Percentiles rank a stretch among this genome's conserved stretches.
These are phyloP conservation scores for Suhomyces bribrorum DNA, from an alignment of 1,139 yeast species.

Conservation along the genomic window DNA sequence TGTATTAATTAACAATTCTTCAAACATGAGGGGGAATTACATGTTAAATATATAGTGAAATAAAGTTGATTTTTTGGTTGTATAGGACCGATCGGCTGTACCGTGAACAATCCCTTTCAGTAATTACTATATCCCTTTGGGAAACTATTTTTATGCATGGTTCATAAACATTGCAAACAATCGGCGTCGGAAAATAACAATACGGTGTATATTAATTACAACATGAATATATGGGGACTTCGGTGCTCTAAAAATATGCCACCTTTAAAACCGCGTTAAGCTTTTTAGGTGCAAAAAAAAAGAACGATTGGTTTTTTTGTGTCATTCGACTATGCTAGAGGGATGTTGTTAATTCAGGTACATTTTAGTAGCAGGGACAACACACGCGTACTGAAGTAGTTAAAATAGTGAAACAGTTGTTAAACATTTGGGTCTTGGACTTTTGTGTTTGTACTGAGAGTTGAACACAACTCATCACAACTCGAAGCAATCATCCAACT, in stretches of 20 bases:
- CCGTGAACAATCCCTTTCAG: conserved; percentile 5
- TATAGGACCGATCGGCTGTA: background rate
- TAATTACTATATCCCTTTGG: conserved; percentile 7
- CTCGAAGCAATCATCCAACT: too few species aligned
- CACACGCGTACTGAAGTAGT: background rate
- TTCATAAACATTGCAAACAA: background rate
- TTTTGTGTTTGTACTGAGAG: background rate
- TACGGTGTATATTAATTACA: background rate
- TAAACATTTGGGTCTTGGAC: background rate
- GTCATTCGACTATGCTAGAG: background rate
- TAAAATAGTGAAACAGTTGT: background rate
- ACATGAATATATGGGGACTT: background rate
- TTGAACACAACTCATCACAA: background rate
- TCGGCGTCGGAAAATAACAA: background rate
- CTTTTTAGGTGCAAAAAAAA: conserved; percentile 6
- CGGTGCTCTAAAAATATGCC: background rate
- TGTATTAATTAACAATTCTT: background rate
- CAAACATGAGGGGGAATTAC: background rate
- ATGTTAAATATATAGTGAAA: background rate
- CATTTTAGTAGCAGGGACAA: conserved; percentile 3
- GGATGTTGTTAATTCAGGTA: background rate
- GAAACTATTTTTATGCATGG: conserved; percentile 1
- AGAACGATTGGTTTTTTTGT: too few species aligned
- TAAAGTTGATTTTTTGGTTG: conserved; percentile 1
- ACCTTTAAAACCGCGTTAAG: conserved; percentile 1